Conservation (phyloP, 305 asterid species). For the Ruellia speciosa region DNA sequence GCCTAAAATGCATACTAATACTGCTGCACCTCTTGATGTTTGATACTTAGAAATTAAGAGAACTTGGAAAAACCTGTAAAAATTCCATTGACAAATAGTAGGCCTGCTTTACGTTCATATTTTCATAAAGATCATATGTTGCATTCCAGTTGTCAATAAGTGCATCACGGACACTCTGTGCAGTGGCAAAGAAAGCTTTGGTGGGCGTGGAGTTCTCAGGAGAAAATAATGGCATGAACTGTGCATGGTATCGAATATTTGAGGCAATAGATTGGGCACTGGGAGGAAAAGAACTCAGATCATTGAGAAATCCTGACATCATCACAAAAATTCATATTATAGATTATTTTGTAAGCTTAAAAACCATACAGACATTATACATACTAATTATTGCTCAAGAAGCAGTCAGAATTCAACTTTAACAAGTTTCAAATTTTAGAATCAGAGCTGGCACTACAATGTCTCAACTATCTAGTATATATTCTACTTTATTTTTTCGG, state of each 20-base stretch:
- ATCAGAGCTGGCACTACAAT: too few relatives aligned
- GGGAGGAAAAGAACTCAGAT: conserved; percentile 27
- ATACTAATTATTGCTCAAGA: conserved; percentile 3
- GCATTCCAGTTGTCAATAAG: conserved; percentile 73
- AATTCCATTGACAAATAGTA: conserved; percentile 90
- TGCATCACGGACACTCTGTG: conserved; percentile 75
- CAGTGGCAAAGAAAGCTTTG: conserved; percentile 74
- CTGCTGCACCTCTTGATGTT: conserved; percentile 9
- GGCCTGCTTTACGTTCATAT: conserved; percentile 73
- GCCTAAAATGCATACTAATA: neutral
- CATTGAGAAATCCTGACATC: conserved; percentile 30
- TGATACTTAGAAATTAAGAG: conserved; percentile 11
- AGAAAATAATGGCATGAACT: conserved; percentile 69
- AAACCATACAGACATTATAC: too few relatives aligned
- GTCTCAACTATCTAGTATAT: too few relatives aligned
- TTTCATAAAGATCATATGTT: conserved; percentile 53
- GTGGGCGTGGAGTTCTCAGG: conserved; percentile 51
- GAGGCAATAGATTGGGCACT: conserved; percentile 60
- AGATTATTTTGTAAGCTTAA: neutral
- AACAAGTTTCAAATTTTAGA: neutral
- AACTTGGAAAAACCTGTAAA: conserved; percentile 51
- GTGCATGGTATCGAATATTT: conserved; percentile 66
- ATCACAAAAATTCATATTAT: conserved; percentile 17
- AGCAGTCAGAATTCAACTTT: neutral
- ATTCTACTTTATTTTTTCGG: too few relatives aligned